Percentiles rank a stretch among this genome's conserved stretches.
Evolutionary conservation across 176 grass and related monocot genomes (phyloP).

Genomic region (Cenchrus purpureus): DNA sequence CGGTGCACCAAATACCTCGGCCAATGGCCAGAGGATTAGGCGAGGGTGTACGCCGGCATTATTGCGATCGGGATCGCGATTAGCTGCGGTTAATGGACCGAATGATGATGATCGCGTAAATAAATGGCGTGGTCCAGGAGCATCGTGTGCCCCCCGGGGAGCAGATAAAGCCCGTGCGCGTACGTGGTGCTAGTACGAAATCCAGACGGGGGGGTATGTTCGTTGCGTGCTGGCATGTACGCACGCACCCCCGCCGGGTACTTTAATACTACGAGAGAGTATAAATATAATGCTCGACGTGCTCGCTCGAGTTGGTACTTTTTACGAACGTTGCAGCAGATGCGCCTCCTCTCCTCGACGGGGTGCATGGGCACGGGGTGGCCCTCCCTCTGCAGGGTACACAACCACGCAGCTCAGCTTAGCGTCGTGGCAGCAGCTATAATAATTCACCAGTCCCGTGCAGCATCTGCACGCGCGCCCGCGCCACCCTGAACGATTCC

Average conservation of each 20-base stretch:
- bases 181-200: background rate
- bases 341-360: too few relatives aligned
- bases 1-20: background rate
- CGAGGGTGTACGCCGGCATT: background rate
- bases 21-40: conserved; percentile 9
- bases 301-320: background rate
- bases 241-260: background rate
- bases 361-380: too few relatives aligned
- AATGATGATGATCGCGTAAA: background rate
- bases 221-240: background rate
- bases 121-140: conserved; percentile 25
- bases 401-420: background rate
- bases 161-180: conserved; percentile 24
- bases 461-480: background rate
- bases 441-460: conserved; percentile 3
- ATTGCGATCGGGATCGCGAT: background rate
- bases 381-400: background rate
- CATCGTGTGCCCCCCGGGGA: conserved; percentile 18
- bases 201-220: background rate
- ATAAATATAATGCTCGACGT: background rate
- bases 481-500: background rate
- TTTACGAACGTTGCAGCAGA: background rate
- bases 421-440: background rate
- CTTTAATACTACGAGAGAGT: background rate
- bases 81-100: background rate